Conservation (phyloP, 306 rosid species). For the Rubus idaeus region DNA sequence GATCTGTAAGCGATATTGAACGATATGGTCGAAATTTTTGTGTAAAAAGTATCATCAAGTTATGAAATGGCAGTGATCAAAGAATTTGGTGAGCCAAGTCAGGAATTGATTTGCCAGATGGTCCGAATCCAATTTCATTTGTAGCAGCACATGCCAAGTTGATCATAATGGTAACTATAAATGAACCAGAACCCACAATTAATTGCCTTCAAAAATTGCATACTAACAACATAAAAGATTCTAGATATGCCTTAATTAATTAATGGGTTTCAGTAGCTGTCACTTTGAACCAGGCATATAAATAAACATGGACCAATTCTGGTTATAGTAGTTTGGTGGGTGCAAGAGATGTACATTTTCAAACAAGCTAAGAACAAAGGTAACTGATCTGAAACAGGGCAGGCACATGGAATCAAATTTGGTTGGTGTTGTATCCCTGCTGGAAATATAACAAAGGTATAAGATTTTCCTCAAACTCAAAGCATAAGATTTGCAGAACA, state of each 20-base stretch:
- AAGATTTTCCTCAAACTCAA: slow-evolving; percentile 8
- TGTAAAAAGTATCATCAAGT: neutral
- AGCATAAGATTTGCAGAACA: neutral
- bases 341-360: neutral
- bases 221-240: neutral
- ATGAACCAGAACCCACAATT: neutral
- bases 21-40: neutral
- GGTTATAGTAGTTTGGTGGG: slow-evolving; percentile 2
- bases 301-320: neutral
- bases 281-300: neutral
- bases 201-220: neutral
- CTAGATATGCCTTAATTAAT: neutral
- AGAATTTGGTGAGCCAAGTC: slow-evolving; percentile 12
- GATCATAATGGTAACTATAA: neutral
- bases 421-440: slow-evolving; percentile 17
- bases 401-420: slow-evolving; percentile 15
- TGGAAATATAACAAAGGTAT: neutral
- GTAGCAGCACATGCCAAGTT: slow-evolving; percentile 28
- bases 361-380: neutral
- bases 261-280: slow-evolving; percentile 1
- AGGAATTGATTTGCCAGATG: slow-evolving; percentile 26
- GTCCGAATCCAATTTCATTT: slow-evolving; percentile 17
- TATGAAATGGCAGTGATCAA: neutral
- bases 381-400: neutral
- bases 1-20: neutral